Conservation (phyloP, 2,329 filamentous ascomycete species). For the Ceratocystis alfenasii region DNA sequence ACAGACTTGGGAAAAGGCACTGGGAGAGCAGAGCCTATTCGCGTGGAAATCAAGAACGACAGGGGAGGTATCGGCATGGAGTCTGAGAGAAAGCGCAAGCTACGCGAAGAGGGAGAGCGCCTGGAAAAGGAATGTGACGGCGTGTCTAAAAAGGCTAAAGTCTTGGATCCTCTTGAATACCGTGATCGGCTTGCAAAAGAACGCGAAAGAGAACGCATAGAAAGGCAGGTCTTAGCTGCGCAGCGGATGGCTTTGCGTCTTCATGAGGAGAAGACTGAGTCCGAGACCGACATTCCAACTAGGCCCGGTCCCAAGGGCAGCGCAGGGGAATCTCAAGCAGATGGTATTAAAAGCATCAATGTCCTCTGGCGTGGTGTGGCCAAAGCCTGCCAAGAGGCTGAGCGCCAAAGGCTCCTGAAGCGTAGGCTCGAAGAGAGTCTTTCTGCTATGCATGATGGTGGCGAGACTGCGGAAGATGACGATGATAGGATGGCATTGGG, state of each 20-base stretch:
- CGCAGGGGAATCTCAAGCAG: slow-evolving; percentile 25
- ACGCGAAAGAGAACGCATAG: slow-evolving; percentile 53
- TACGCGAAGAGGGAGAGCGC: slow-evolving; percentile 36
- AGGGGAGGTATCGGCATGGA: slow-evolving; percentile 75
- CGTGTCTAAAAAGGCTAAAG: slow-evolving; percentile 30
- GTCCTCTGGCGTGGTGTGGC: slow-evolving; percentile 70
- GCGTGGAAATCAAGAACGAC: slow-evolving; percentile 64
- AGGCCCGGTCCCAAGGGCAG: slow-evolving; percentile 23
- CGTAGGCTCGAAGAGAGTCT: slow-evolving; percentile 56
- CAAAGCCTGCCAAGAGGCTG: slow-evolving; percentile 54
- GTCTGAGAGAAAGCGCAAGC: slow-evolving; percentile 67
- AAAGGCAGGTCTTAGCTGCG: slow-evolving; percentile 60
- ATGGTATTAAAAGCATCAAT: slow-evolving; percentile 39
- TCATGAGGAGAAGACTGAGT: slow-evolving; percentile 40
- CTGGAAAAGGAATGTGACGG: slow-evolving; percentile 44
- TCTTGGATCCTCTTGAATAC: slow-evolving; percentile 55
- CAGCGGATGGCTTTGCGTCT: slow-evolving; percentile 75
- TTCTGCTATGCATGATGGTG: slow-evolving; percentile 30
- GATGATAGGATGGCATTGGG: slow-evolving; percentile 57
- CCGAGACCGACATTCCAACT: background rate
- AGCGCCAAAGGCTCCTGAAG: slow-evolving; percentile 53
- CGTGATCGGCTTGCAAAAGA: slow-evolving; percentile 59
- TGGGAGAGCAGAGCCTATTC: slow-evolving; percentile 51
- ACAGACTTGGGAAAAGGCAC: slow-evolving; percentile 32
- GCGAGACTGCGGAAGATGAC: slow-evolving; percentile 36